Evolutionary conservation across 1,284 basidiomycete genomes (phyloP), one percentile per base, ranked within the genome.

Genomic region (Kalmanozyma brasiliensis): DNA sequence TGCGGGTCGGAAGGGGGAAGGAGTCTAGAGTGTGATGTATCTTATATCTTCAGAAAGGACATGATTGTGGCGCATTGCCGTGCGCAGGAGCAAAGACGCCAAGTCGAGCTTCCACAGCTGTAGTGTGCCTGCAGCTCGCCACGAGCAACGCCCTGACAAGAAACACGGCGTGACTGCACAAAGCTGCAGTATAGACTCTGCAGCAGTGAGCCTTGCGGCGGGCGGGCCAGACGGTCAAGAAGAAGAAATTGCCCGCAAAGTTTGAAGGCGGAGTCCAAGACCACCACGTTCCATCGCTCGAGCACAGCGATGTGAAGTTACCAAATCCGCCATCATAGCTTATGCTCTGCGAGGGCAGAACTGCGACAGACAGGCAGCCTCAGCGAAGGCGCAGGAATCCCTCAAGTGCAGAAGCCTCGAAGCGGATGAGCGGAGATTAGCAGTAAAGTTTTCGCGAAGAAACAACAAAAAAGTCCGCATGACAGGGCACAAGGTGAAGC

Each of bases 271-370:
- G 47, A 38, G 36, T 38, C 24, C 24, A 26, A 49, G 26, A 41
- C 23, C 37, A 29, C 48, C 48, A 49, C 48, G 38, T 49, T 49
- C 48, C 32, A 40, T 33, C 41, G 37, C 37, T 22, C 20, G 14
- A 41, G 30, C 30, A 20, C 30, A n/a, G 26, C 26, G 11, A 11
- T 11, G 11, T 29, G 26, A 29, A 11, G 26, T 29, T 11, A 11
- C 26, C 26, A 11, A 6, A 29, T 29, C 26, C 26, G 26, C 26
- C 6, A 29, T 11, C 26, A 7, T 29, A 29, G 26, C 26, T 7
- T 29, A 29, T 29, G 7, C 7, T 11, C 26, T 7, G 11, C 7
- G 26, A 29, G 7, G 11, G 26, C 26, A 11, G 6, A 6, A 11
- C 19, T 30, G 19, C 40, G 40, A 29, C 13, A 19, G 26, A n/a